These are phyloP conservation scores for Daldinia loculata DNA, from an alignment of 495 filamentous ascomycete genomes.

Conservation along the genomic window DNA sequence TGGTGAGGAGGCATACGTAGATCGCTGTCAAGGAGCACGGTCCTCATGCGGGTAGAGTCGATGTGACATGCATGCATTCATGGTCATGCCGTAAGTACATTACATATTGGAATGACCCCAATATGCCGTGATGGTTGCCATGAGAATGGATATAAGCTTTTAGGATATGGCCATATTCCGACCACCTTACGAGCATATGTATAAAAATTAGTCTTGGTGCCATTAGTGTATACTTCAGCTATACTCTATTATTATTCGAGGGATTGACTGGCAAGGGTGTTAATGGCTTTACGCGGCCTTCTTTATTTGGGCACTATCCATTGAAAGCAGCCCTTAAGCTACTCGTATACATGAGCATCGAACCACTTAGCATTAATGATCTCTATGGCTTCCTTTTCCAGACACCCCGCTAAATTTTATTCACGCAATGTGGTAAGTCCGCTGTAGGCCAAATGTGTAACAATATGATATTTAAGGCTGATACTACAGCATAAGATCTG, in stretches of 20 bases:
- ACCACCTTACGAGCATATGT: constrained; percentile 3
- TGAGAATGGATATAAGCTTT: constrained; percentile 29
- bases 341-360: constrained; percentile 11
- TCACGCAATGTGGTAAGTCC: neutral
- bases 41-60: constrained; percentile 37
- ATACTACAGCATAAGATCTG: constrained; percentile 19
- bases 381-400: constrained; percentile 26
- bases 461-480: constrained; percentile 2
- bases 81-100: constrained; percentile 33
- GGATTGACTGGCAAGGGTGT: constrained; percentile 30
- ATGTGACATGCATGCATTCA: constrained; percentile 41
- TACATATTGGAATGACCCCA: constrained; percentile 11
- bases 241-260: constrained; percentile 13
- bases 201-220: neutral
- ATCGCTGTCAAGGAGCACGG: constrained; percentile 38
- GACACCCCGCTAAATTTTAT: constrained; percentile 19
- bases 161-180: constrained; percentile 10
- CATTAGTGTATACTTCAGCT: constrained; percentile 6
- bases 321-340: no score
- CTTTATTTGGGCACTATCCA: constrained; percentile 9
- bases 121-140: constrained; percentile 9
- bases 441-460: neutral
- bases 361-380: constrained; percentile 24
- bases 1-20: constrained; percentile 24
- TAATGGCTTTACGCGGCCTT: constrained; percentile 30